These are phyloP conservation scores for Nicotiana otophora DNA, from an alignment of 257 asterid genomes.

Conservation along the genomic window DNA sequence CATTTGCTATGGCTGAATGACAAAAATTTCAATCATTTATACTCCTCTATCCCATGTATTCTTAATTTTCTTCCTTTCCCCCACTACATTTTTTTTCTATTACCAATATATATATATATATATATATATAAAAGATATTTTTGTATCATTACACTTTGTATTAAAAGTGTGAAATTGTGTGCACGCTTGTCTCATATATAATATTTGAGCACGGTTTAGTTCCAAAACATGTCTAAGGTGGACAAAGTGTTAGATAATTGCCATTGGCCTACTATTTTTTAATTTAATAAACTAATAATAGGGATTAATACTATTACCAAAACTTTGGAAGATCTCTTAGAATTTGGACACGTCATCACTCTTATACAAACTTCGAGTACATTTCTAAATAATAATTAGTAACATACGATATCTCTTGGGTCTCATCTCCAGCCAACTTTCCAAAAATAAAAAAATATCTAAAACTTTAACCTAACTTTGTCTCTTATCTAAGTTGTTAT, in stretches of 20 bases:
- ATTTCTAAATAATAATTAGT: not conserved
- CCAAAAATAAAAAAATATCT: not conserved
- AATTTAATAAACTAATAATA: not conserved
- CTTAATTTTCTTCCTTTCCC: too few species aligned
- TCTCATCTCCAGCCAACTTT: not conserved
- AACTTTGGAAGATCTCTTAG: not conserved
- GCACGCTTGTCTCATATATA: not conserved
- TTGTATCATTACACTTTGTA: too few species aligned
- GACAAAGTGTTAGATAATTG: not conserved
- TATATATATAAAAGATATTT: too few species aligned
- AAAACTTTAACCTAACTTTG: not conserved
- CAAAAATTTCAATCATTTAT: not conserved
- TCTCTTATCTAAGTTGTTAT: not conserved
- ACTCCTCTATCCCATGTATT: not conserved
- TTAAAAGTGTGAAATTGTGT: not conserved
- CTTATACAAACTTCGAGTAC: not conserved
- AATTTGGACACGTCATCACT: not conserved
- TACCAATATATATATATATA: too few species aligned
- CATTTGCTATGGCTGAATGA: not conserved
- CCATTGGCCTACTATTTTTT: not conserved
- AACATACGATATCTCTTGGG: not conserved
- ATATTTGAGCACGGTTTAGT: not conserved
- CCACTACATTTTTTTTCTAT: too few species aligned
- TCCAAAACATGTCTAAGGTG: not conserved
- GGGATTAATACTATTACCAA: not conserved